These are phyloP conservation scores for Pilobolus umbonatus DNA, from an alignment of 192 early-diverging fungal genomes.

Conservation along the genomic window DNA sequence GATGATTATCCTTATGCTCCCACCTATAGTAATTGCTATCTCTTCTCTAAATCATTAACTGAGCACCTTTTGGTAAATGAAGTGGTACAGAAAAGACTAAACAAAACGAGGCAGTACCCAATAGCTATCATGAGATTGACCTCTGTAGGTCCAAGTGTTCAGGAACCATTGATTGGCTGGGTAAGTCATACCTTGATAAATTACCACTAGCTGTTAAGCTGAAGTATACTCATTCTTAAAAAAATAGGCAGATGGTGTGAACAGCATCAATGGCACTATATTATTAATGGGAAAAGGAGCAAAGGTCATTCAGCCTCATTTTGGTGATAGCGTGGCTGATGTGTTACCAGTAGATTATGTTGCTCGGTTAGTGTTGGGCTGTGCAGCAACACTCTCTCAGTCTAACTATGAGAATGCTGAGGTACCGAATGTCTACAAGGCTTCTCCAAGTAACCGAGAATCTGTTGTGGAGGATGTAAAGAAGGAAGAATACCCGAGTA, in stretches of 20 bases:
- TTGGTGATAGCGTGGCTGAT: constrained; percentile 28
- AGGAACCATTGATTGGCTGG: constrained; percentile 34
- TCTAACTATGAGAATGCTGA: not conserved
- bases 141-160: constrained; percentile 24
- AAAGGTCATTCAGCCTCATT: constrained; percentile 21
- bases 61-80: constrained; percentile 39
- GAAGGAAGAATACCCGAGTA: too few species aligned
- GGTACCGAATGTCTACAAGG: not conserved
- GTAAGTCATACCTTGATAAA: constrained; percentile 10
- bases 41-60: constrained; percentile 43
- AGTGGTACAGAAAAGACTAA: constrained; percentile 23
- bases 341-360: constrained; percentile 33
- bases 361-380: constrained; percentile 26
- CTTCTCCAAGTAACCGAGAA: not conserved
- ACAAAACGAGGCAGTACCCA: constrained; percentile 16
- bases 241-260: constrained; percentile 33
- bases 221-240: not conserved
- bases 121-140: constrained; percentile 27
- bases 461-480: not conserved
- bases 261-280: constrained; percentile 25
- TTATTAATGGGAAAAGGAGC: constrained; percentile 28
- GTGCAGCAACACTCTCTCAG: constrained; percentile 11
- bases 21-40: constrained; percentile 39
- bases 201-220: not conserved
- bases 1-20: not conserved